A percentile compares a stretch with the other conserved stretches of the same genome.
Conservation (phyloP, 176 grass and related monocot species). For the Carex scoparia region DNA sequence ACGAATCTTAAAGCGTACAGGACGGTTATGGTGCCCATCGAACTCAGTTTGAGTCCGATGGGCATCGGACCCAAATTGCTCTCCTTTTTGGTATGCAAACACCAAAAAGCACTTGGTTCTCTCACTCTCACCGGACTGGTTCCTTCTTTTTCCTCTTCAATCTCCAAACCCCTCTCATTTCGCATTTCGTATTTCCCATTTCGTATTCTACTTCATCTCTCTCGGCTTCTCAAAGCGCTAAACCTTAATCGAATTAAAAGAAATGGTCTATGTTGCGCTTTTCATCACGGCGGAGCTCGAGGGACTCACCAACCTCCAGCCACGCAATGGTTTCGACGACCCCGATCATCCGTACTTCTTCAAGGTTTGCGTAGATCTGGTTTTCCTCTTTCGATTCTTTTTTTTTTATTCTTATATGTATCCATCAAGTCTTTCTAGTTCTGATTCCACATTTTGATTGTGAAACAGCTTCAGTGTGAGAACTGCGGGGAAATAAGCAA, state of each 20-base stretch:
- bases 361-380: conserved; percentile 33
- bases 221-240: conserved; percentile 26
- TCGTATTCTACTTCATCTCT: not conserved
- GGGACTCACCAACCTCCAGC: conserved; percentile 70
- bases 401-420: not conserved
- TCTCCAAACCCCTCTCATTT: not conserved
- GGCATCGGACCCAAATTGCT: too few species aligned
- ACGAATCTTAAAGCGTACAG: too few species aligned
- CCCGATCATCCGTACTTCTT: conserved; percentile 77
- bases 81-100: not conserved
- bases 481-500: conserved; percentile 72
- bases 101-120: not conserved
- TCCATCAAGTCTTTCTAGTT: not conserved
- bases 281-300: conserved; percentile 64
- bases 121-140: not conserved
- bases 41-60: too few species aligned
- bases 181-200: not conserved
- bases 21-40: too few species aligned
- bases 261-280: conserved; percentile 72
- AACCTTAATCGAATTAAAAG: not conserved
- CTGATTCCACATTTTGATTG: not conserved
- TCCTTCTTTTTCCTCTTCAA: not conserved
- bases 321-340: conserved; percentile 55
- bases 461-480: conserved; percentile 66
- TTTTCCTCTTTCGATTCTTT: not conserved